Conservation (phyloP, 139 green algal genomes). For the Ulvella scutata region DNA sequence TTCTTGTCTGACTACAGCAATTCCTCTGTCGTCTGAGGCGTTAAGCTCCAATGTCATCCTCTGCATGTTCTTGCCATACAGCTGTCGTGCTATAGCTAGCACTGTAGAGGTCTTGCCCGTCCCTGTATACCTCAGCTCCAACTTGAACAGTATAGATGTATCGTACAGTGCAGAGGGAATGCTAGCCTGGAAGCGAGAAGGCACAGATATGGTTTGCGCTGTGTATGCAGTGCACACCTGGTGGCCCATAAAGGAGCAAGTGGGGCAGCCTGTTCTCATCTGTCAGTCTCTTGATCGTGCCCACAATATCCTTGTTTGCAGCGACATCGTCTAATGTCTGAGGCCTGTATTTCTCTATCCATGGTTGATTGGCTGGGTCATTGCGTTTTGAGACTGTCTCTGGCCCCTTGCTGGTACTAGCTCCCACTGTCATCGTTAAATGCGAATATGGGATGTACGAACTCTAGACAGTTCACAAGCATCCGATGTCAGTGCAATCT, state of each 20-base stretch:
- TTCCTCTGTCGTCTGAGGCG: conserved; percentile 88
- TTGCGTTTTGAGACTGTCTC: neutral
- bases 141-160: too few relatives aligned
- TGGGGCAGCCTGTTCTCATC: conserved; percentile 78
- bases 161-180: too few relatives aligned
- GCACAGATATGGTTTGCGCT: too few relatives aligned
- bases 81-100: conserved; percentile 77
- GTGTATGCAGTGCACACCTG: too few relatives aligned
- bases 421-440: neutral
- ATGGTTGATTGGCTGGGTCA: conserved; percentile 23
- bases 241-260: conserved; percentile 93
- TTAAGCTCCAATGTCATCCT: conserved; percentile 96
- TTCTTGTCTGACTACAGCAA: conserved; percentile 83
- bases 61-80: conserved; percentile 65
- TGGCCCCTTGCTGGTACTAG: neutral
- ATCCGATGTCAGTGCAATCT: too few relatives aligned
- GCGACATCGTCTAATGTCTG: conserved; percentile 82
- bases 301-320: conserved; percentile 92
- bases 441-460: too few relatives aligned
- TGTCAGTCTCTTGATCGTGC: conserved; percentile 82
- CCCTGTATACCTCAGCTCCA: too few relatives aligned
- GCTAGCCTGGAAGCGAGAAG: too few relatives aligned
- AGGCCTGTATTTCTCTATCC: conserved; percentile 95
- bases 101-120: conserved; percentile 95
- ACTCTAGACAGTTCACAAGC: too few relatives aligned